These are phyloP conservation scores for Ochromonas danica DNA, from an alignment of 108 stramenopile species.

Conservation along the genomic window DNA sequence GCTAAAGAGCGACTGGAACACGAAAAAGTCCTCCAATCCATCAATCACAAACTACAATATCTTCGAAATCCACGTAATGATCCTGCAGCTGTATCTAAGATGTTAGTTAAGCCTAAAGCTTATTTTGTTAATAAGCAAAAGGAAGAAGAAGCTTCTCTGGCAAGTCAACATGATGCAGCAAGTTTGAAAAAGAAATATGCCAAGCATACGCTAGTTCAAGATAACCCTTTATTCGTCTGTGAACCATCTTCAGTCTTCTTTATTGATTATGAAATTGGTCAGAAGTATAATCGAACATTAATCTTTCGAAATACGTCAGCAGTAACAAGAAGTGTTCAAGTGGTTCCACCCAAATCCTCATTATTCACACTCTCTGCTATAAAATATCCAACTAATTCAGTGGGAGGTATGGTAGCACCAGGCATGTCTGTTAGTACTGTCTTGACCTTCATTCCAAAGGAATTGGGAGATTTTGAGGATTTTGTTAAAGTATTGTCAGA, in stretches of 20 bases:
- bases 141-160: background rate
- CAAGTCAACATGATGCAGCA: background rate
- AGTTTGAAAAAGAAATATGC: background rate
- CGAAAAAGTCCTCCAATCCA: slow-evolving; percentile 22
- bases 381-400: slow-evolving; percentile 19
- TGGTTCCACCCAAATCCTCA: slow-evolving; percentile 12
- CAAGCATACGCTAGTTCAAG: background rate
- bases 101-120: background rate
- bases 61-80: slow-evolving; percentile 31
- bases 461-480: slow-evolving; percentile 23
- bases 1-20: background rate
- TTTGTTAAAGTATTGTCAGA: background rate
- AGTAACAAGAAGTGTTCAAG: slow-evolving; percentile 1
- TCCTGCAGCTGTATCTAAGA: background rate
- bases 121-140: too few species aligned
- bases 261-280: slow-evolving; percentile 2
- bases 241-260: slow-evolving; percentile 1
- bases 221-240: slow-evolving; percentile 19
- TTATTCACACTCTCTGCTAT: background rate
- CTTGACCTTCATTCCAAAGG: background rate
- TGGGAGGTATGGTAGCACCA: slow-evolving; percentile 8
- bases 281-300: slow-evolving; percentile 7
- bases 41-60: slow-evolving; percentile 31
- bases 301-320: slow-evolving; percentile 28
- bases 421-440: slow-evolving; percentile 9